Base-by-base conservation (phyloP, 2,329 filamentous ascomycete genomes). In the Thielaviopsis euricoi region DNA sequence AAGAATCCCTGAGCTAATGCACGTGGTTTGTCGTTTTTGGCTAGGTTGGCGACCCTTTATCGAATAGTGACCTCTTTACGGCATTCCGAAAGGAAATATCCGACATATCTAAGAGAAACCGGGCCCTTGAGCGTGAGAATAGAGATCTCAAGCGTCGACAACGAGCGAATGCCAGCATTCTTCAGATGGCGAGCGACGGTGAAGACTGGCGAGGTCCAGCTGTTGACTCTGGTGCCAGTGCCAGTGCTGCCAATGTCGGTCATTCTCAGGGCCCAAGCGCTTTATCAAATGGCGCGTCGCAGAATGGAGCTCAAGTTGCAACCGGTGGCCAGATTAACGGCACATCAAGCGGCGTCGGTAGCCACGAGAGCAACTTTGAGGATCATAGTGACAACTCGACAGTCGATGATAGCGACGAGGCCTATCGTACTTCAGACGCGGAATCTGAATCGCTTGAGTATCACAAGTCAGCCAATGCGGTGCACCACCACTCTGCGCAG, bases 81-180 rank as follows among this genome's bases (percentile, higher is more conserved):
- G 96, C 93, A 0, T 97, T 97, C 72, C 82, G 91, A 57, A 96
- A 95, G 73, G 93, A 97, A 72, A 97, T 97, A 90, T 93, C 97
- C 72, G 93, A 97, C 67, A 97, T 97, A 90, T 95, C 90, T 0
- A 96, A 96, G 74, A 97, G 97, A 74, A 95, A 91, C 6, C 96
- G 96, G 71, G 85, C 89, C 25, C 76, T 98, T 56, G 93, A 98
- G 70, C 95, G 95, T 72, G 93, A 98, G 67, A 97, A 98, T 66
- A 85, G 93, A 65, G 85, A 81, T 19, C 79, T 95, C 55, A 95
- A 89, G 63, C 82, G 91, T 58, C 95, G 96, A 71, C 91, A 96
- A 69, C 90, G 96, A 65, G 83, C 88, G 53, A 94, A 93, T 66
- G 85, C 87, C 63, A 97, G 95, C 70, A 96, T 98, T 67, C 81